Base-by-base conservation (phyloP, 768 basidiomycete species). In the Nidula microcarpa region DNA sequence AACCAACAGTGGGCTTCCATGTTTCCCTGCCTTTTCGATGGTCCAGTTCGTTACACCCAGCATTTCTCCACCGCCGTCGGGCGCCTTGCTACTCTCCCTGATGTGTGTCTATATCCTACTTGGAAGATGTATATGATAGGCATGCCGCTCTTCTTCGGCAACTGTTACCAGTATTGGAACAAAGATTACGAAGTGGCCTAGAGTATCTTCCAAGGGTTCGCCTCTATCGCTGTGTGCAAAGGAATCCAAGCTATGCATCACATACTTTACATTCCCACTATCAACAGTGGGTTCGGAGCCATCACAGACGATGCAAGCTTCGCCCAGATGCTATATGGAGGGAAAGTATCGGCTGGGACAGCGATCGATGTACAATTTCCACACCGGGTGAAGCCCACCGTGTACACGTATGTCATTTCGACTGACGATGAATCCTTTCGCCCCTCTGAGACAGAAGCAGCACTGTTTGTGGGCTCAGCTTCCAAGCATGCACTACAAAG, bases 401-500 rank as follows among this genome's bases (percentile, higher is more conserved):
- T 92, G 18, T 94, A 93, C 71, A 93, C 92, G 37, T 94, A 93
- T 70, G 78, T 93, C 65, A 85, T 94, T 63, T 80, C 86, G 3
- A 71, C 80, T 5, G 84, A 86, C 51, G 90, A 89, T 68, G 82
- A 89, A 55, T 79, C 87, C 7, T 76, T 91, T 57, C 80, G 91
- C 17, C 92, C 17, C 92, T 91, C 89, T 30, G 91, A 92, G 66
- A 94, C 91, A 3, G 90, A 90, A 13, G 89, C 89, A 9, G 85
- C 88, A 34, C 93, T 93, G 70, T 89, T 91, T 60, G 88, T 91
- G 55, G 88, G 92, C 68, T 87, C 92, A 63, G 87, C 85, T 43
- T 88, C 86, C 30, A 94, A 94, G 68, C 92, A 94, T 62, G 91
- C 89, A 4, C 75, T 94, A 63, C 91, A 93, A 69, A 75, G 84